These are phyloP conservation scores for Parascedosporium putredinis DNA, from an alignment of 2,329 filamentous ascomycete genomes.

Conservation along the genomic window DNA sequence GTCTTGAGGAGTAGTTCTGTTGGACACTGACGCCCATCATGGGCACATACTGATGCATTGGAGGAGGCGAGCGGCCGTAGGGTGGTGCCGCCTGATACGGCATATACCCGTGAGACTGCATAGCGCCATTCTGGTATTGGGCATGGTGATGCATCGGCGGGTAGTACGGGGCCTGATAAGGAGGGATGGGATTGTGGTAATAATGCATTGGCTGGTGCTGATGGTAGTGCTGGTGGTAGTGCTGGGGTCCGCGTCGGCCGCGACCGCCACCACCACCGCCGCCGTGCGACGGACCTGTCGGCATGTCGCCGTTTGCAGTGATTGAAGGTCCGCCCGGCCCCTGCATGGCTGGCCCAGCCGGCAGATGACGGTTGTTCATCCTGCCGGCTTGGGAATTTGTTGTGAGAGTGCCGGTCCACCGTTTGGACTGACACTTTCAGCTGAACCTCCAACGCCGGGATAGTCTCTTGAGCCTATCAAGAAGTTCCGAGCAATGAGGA, in stretches of 20 bases:
- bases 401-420: slow-evolving; percentile 11
- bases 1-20: slow-evolving; percentile 34
- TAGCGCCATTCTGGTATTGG: slow-evolving; percentile 44
- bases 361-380: slow-evolving; percentile 70
- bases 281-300: slow-evolving; percentile 5
- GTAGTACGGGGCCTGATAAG: slow-evolving; percentile 12
- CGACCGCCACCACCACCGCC: slow-evolving; percentile 5
- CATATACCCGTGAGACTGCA: slow-evolving; percentile 36
- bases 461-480: not conserved
- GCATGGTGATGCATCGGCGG: slow-evolving; percentile 25
- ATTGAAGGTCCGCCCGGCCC: slow-evolving; percentile 28
- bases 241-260: slow-evolving; percentile 2
- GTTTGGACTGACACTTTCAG: slow-evolving; percentile 6
- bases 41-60: slow-evolving; percentile 45
- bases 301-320: slow-evolving; percentile 17
- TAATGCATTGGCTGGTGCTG: slow-evolving; percentile 20
- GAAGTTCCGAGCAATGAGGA: not conserved
- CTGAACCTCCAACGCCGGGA: not conserved
- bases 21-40: slow-evolving; percentile 36
- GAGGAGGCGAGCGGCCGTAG: slow-evolving; percentile 38
- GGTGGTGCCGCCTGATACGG: slow-evolving; percentile 34
- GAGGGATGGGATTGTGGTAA: slow-evolving; percentile 31
- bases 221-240: slow-evolving; percentile 18
- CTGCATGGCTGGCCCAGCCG: slow-evolving; percentile 59
- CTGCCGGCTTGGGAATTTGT: slow-evolving; percentile 52